Conservation (phyloP, 352 stramenopile species). For the Globisporangium alternatum region DNA sequence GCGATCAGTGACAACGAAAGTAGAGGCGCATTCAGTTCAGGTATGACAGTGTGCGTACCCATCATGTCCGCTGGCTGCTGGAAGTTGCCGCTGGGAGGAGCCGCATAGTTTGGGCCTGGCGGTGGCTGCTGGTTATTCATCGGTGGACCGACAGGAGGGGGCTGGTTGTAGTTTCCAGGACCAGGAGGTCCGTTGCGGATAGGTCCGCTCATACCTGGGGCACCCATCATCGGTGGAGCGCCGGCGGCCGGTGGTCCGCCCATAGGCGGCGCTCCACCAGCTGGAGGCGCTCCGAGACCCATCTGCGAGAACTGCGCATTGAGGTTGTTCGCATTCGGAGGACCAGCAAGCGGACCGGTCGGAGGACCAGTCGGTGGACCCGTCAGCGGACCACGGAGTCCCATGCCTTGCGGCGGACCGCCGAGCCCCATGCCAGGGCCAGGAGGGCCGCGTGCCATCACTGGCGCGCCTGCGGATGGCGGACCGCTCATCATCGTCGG, state of each 20-base stretch:
- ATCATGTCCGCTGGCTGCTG: slow-evolving; percentile 78
- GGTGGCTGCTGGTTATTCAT: slow-evolving; percentile 29
- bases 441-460: slow-evolving; percentile 20
- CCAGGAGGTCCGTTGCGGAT: slow-evolving; percentile 17
- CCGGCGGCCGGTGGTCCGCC: slow-evolving; percentile 25
- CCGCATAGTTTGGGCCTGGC: slow-evolving; percentile 23
- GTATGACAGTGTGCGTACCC: slow-evolving; percentile 33
- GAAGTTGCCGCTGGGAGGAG: slow-evolving; percentile 73
- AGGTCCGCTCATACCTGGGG: slow-evolving; percentile 2
- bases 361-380: slow-evolving; percentile 9
- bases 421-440: slow-evolving; percentile 14
- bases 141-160: neutral
- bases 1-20: neutral
- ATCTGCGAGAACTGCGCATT: slow-evolving; percentile 67
- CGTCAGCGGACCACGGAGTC: slow-evolving; percentile 16
- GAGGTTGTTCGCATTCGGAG: slow-evolving; percentile 31
- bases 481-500: slow-evolving; percentile 33
- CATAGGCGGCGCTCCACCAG: slow-evolving; percentile 25
- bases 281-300: slow-evolving; percentile 45
- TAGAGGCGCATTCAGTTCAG: neutral
- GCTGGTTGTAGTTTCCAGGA: slow-evolving; percentile 11
- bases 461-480: slow-evolving; percentile 12
- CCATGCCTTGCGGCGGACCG: slow-evolving; percentile 19
- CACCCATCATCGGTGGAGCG: slow-evolving; percentile 22
- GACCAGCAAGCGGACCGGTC: slow-evolving; percentile 11